Evolutionary conservation across 2,329 filamentous ascomycete genomes (phyloP).

Genomic region (Delphinella strobiligena): DNA sequence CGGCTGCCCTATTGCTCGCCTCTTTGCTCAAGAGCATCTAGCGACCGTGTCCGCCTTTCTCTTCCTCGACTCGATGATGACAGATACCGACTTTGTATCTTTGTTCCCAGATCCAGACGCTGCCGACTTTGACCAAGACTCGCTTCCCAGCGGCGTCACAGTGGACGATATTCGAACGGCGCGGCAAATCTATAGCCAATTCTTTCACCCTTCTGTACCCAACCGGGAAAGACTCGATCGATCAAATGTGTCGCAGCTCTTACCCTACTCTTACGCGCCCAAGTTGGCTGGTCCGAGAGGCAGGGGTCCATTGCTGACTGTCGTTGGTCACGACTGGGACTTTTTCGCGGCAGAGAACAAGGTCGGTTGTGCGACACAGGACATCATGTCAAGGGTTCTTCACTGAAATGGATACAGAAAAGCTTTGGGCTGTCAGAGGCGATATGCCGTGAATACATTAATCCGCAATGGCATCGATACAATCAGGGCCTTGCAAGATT

Average conservation of each 20-base stretch:
- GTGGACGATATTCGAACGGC: constrained; percentile 23
- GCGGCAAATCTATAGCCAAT: constrained; percentile 22
- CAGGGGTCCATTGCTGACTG: constrained; percentile 31
- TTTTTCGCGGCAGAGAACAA: constrained; percentile 30
- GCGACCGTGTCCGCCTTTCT: constrained; percentile 18
- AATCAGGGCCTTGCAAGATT: constrained; percentile 39
- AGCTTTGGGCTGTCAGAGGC: constrained; percentile 3
- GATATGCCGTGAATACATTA: constrained; percentile 39
- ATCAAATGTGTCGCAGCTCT: constrained; percentile 29
- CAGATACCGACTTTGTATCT: constrained; percentile 44
- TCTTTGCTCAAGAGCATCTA: constrained; percentile 2
- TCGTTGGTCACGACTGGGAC: constrained; percentile 43
- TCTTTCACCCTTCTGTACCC: constrained; percentile 39
- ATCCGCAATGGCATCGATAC: constrained; percentile 42
- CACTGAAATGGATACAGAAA: neutral
- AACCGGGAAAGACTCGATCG: constrained; percentile 40
- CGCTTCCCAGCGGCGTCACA: constrained; percentile 29
- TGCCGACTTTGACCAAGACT: constrained; percentile 29
- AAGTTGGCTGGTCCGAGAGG: constrained; percentile 25
- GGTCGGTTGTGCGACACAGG: neutral
- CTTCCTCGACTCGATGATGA: constrained; percentile 46
- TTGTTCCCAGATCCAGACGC: constrained; percentile 45
- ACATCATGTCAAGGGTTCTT: neutral
- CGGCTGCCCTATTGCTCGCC: constrained; percentile 60
- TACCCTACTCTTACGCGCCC: constrained; percentile 34